phyloP scores from a whole-genome alignment of 768 basidiomycete genomes.

The Hysterangium stoloniferum region DNA sequence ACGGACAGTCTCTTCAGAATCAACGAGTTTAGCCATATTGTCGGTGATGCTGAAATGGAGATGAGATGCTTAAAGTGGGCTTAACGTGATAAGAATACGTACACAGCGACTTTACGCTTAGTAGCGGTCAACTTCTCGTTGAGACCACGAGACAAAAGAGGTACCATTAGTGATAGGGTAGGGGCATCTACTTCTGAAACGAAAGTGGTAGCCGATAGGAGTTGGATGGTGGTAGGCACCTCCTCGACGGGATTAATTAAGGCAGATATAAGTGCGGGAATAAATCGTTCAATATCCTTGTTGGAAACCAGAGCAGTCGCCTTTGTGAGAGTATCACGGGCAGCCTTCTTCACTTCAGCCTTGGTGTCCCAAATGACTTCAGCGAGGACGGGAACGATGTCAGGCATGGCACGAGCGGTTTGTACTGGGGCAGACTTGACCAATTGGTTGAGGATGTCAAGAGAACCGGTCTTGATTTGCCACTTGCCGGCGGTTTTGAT shows the following conservation, averaged over 20 bases:
- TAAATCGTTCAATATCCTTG: slow-evolving; percentile 97
- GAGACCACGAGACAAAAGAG: slow-evolving; percentile 89
- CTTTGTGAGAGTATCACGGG: slow-evolving; percentile 90
- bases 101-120: slow-evolving; percentile 97
- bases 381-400: slow-evolving; percentile 88
- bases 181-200: slow-evolving; percentile 98
- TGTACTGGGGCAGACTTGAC: slow-evolving; percentile 76
- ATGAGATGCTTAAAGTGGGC: slow-evolving; percentile 16
- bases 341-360: slow-evolving; percentile 97
- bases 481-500: slow-evolving; percentile 96
- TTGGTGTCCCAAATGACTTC: slow-evolving; percentile 99
- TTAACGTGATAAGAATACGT: slow-evolving; percentile 27
- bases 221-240: slow-evolving; percentile 88
- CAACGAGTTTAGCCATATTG: slow-evolving; percentile 98
- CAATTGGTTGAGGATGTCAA: slow-evolving; percentile 79
- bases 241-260: slow-evolving; percentile 99
- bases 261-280: slow-evolving; percentile 95
- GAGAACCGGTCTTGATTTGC: slow-evolving; percentile 90
- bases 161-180: slow-evolving; percentile 96
- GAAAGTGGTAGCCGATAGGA: slow-evolving; percentile 98
- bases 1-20: slow-evolving; percentile 89
- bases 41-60: slow-evolving; percentile 66
- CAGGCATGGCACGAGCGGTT: slow-evolving; percentile 84
- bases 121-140: slow-evolving; percentile 91
- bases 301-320: slow-evolving; percentile 91